A percentile compares a stretch with the other conserved stretches of the same genome.
phyloP scores from a whole-genome alignment of 164 flowering plant genomes.

The Kingdonia uniflora region DNA sequence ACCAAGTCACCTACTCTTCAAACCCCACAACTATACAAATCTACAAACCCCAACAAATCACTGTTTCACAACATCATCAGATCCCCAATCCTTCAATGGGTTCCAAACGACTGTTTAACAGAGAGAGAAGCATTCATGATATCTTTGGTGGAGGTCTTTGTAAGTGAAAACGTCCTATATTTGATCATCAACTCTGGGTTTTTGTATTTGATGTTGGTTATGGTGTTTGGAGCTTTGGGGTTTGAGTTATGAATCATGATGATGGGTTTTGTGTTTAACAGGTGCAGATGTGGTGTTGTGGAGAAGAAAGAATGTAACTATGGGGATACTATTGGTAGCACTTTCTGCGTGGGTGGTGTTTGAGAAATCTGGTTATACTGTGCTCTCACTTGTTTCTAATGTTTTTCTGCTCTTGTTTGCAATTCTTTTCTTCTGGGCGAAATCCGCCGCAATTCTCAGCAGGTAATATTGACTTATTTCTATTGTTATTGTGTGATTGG shows the following conservation, averaged over 20 bases:
- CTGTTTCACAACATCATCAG: constrained; percentile 5
- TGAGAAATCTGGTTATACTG: constrained; percentile 76
- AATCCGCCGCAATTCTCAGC: constrained; percentile 79
- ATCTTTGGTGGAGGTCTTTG: constrained; percentile 79
- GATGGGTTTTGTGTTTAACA: constrained; percentile 20
- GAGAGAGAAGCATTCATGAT: constrained; percentile 62
- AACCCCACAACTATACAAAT: background rate
- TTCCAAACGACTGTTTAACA: constrained; percentile 49
- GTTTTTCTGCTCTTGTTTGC: constrained; percentile 62
- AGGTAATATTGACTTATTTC: constrained; percentile 33
- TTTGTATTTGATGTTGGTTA: constrained; percentile 1
- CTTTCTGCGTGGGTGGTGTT: constrained; percentile 76
- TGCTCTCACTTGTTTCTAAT: constrained; percentile 59
- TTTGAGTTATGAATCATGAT: background rate
- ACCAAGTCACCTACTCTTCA: constrained; percentile 15
- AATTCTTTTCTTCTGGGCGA: constrained; percentile 89
- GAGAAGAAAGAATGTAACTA: constrained; percentile 55
- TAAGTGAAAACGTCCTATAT: constrained; percentile 12
- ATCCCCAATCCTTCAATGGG: constrained; percentile 30
- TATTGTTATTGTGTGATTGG: too few relatives aligned
- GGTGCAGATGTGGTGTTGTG: constrained; percentile 91
- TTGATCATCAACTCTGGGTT: background rate
- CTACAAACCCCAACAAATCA: background rate
- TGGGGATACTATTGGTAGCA: constrained; percentile 42
- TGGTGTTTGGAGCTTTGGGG: background rate